Percentiles rank a stretch among this genome's conserved stretches.
These are phyloP conservation scores for Dentipellis sp. DNA, from an alignment of 768 basidiomycete species.

Conservation along the genomic window DNA sequence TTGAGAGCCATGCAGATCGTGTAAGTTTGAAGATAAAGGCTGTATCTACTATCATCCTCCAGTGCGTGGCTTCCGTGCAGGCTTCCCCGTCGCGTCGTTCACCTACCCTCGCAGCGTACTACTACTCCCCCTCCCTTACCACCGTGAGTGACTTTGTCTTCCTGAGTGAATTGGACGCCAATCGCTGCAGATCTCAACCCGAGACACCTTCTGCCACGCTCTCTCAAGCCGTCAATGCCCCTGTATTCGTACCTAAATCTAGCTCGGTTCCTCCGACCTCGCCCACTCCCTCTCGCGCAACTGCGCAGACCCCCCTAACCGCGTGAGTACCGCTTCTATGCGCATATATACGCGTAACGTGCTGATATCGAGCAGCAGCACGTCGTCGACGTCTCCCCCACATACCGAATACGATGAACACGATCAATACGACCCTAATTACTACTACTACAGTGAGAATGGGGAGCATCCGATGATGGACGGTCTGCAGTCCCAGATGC, in stretches of 20 bases:
- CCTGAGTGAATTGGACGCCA: background rate
- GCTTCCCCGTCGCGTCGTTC: background rate
- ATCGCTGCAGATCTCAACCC: constrained; percentile 7
- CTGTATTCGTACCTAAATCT: constrained; percentile 74
- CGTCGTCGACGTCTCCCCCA: constrained; percentile 12
- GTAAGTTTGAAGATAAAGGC: constrained; percentile 81
- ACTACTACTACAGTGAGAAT: constrained; percentile 16
- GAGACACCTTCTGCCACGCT: constrained; percentile 25
- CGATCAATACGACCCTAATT: constrained; percentile 23
- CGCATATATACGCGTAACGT: background rate
- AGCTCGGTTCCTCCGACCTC: constrained; percentile 21
- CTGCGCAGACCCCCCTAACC: constrained; percentile 12
- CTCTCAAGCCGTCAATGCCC: constrained; percentile 70
- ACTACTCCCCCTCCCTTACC: constrained; percentile 10
- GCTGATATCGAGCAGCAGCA: constrained; percentile 8
- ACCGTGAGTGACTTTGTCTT: constrained; percentile 8
- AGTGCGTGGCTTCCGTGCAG: constrained; percentile 27
- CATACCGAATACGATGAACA: constrained; percentile 18
- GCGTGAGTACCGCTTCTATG: constrained; percentile 8
- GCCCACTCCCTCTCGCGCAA: constrained; percentile 12
- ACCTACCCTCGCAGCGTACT: constrained; percentile 6
- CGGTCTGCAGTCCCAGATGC: constrained; percentile 23
- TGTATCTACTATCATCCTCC: constrained; percentile 79
- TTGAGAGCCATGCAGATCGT: constrained; percentile 40
- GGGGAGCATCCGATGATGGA: constrained; percentile 17